Percentiles rank a stretch among this genome's conserved stretches.
phyloP scores from a whole-genome alignment of 2,329 filamentous ascomycete species.

The Trichoderma brevicompactum region DNA sequence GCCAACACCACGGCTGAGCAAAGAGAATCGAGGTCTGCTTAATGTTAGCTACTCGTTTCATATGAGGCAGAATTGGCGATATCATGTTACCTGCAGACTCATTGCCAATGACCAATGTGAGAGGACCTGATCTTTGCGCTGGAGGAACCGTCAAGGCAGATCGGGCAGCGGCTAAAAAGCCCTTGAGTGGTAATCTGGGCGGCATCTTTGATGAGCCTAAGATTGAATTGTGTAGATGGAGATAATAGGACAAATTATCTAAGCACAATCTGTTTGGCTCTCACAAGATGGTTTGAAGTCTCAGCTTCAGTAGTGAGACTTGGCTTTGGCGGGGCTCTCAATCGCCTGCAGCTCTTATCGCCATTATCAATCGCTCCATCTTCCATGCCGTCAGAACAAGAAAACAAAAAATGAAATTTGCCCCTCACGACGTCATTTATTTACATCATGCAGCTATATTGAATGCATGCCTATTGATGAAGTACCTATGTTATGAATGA shows the following conservation, averaged over 20 bases:
- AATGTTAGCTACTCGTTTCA: neutral
- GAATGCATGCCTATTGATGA: neutral
- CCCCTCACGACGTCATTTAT: conserved; percentile 13
- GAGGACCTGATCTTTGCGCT: conserved; percentile 50
- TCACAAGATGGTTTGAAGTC: neutral
- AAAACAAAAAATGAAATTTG: neutral
- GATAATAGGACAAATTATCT: neutral
- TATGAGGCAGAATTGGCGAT: neutral
- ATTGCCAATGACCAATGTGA: conserved; percentile 69
- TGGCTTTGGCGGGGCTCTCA: neutral
- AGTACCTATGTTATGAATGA: too few relatives aligned
- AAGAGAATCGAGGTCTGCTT: conserved; percentile 76
- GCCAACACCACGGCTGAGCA: conserved; percentile 74
- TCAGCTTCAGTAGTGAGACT: neutral
- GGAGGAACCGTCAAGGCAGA: conserved; percentile 51
- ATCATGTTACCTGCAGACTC: conserved; percentile 63
- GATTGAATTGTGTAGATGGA: neutral
- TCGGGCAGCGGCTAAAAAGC: conserved; percentile 58
- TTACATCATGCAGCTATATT: neutral
- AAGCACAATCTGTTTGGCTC: too few relatives aligned
- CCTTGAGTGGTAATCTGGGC: conserved; percentile 47
- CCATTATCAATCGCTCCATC: neutral
- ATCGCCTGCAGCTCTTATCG: neutral
- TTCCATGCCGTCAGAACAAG: neutral
- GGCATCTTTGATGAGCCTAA: conserved; percentile 35